Base-by-base conservation (phyloP, 257 asterid species). In the Petunia axillaris region DNA sequence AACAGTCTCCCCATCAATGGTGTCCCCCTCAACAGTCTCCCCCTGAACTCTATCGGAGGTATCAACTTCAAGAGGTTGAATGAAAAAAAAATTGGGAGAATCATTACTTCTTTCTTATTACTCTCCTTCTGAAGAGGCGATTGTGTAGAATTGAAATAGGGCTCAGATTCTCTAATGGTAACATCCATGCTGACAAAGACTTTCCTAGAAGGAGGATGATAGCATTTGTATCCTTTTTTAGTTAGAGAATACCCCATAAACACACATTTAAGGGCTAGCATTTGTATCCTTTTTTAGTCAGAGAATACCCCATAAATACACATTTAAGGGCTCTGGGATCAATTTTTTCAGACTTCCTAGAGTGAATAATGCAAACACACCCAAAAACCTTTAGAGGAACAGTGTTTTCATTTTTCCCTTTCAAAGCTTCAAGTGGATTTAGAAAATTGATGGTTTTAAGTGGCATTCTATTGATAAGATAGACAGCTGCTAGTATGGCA, bases 291-390 rank as follows among this genome's bases (percentile, higher is more conserved):
- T 66, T 38, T 13, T 39, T 48, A 6, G 52, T 5, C 1, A 6
- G 9, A 40, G 14, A 66, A 5, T 66, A 66, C 25, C 52, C 36
- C 37, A 66, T 43, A 66, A 38, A 66, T 37, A 0, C 52, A 0
- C 25, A 39, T 66, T 66, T 66, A 4, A 39, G 52, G 38, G 43
- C 77, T 36, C 43, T 71, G 44, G 77, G 44, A 43, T 71, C 77
- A 43, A 71, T 39, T 52, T 71, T 71, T 58, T 36, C 15, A 71
- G 60, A 25, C n/a, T 71, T 71, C 77, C 38, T 48, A 71, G 53
- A 8, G 8, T 66, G 52, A 40, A 40, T 0, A 66, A 39, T 37
- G 16, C 1, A 35, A 13, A 65, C 57, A 8, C 57, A 43, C n/a
- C 1, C 46, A 71, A 71, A 71, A 9, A 71, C 60, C 57, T 71